Percentiles rank a stretch among this genome's conserved stretches.
Evolutionary conservation across 345 rosid species (phyloP).

Genomic region (Jatropha curcas): DNA sequence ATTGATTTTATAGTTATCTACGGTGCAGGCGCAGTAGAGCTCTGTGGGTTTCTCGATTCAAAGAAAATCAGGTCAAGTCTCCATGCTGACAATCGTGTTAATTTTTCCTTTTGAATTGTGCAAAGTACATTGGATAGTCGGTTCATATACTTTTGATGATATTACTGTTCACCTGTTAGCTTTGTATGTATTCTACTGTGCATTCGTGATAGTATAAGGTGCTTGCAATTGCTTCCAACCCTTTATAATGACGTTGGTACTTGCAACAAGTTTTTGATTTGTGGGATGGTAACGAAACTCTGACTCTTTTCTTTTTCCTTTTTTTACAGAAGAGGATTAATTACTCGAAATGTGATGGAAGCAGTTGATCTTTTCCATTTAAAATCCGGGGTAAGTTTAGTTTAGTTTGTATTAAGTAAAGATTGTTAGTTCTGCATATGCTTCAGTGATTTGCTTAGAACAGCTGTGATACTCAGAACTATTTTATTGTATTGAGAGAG

Average conservation of each 20-base stretch:
- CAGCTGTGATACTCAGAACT: not conserved
- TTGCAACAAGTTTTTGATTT: too few relatives aligned
- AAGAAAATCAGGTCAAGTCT: slow-evolving; percentile 69
- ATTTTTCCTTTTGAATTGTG: too few relatives aligned
- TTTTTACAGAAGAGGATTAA: slow-evolving; percentile 71
- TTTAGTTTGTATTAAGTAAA: not conserved
- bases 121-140: too few relatives aligned
- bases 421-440: not conserved
- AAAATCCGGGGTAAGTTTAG: slow-evolving; percentile 66
- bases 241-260: not conserved
- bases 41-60: slow-evolving; percentile 84
- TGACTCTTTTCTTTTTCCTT: not conserved
- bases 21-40: slow-evolving; percentile 71
- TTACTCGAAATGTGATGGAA: slow-evolving; percentile 84
- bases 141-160: too few relatives aligned
- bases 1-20: not conserved
- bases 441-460: too few relatives aligned
- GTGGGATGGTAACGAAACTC: not conserved
- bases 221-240: not conserved
- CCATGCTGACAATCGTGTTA: not conserved
- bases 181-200: too few relatives aligned
- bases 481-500: not conserved
- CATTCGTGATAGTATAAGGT: not conserved
- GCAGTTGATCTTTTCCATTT: slow-evolving; percentile 81
- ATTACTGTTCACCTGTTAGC: too few relatives aligned